phyloP scores from a whole-genome alignment of 2,329 filamentous ascomycete genomes.

The Aspergillus sp. region DNA sequence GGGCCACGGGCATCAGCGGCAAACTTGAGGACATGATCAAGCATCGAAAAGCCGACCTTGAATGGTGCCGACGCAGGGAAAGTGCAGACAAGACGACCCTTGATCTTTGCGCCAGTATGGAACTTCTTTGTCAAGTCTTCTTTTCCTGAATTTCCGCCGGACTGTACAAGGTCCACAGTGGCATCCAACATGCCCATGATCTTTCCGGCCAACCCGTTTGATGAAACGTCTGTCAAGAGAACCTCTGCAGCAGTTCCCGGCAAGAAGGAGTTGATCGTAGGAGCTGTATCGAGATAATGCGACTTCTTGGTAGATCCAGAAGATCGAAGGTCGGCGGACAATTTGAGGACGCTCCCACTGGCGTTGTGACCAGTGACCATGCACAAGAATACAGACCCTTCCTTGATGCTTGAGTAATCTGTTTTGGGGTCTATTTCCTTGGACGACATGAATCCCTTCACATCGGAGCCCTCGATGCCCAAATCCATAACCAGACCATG shows the following conservation, averaged over 20 bases:
- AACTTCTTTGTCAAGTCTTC: slow-evolving; percentile 66
- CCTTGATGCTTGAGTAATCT: slow-evolving; percentile 60
- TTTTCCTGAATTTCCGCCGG: slow-evolving; percentile 61
- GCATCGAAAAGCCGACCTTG: slow-evolving; percentile 77
- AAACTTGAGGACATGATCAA: slow-evolving; percentile 75
- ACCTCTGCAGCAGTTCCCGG: slow-evolving; percentile 87
- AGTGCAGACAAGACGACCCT: slow-evolving; percentile 77
- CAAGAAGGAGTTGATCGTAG: slow-evolving; percentile 80
- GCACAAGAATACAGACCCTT: slow-evolving; percentile 77
- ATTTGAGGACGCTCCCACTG: slow-evolving; percentile 75
- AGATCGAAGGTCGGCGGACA: slow-evolving; percentile 64
- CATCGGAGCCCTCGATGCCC: slow-evolving; percentile 56
- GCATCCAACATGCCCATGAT: slow-evolving; percentile 86
- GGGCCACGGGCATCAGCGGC: slow-evolving; percentile 21
- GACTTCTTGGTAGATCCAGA: slow-evolving; percentile 58
- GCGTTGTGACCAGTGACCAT: slow-evolving; percentile 65
- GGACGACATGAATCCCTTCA: slow-evolving; percentile 76
- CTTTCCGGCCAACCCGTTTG: slow-evolving; percentile 74
- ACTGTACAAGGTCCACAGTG: slow-evolving; percentile 84
- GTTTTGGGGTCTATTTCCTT: slow-evolving; percentile 65
- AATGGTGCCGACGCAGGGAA: slow-evolving; percentile 69
- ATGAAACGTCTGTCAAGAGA: slow-evolving; percentile 64
- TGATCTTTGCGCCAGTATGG: slow-evolving; percentile 74
- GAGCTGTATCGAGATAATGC: slow-evolving; percentile 62
- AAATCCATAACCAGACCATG: slow-evolving; percentile 92